These are phyloP conservation scores for Pseudogymnoascus destructans DNA, from an alignment of 2,329 filamentous ascomycete genomes.

Conservation along the genomic window DNA sequence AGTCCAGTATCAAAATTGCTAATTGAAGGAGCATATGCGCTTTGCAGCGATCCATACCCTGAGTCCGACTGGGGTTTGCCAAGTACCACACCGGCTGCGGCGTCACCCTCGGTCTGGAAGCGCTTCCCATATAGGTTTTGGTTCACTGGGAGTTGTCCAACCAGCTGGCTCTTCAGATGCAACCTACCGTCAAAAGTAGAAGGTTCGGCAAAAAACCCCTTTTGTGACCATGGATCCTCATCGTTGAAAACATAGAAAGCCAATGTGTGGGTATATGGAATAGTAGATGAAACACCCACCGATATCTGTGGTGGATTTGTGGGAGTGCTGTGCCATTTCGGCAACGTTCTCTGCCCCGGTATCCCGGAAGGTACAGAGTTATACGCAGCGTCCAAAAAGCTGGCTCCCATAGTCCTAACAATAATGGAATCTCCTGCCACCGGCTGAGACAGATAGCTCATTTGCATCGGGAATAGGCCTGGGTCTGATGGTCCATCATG, in stretches of 20 bases:
- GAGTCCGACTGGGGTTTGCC: slow-evolving; percentile 24
- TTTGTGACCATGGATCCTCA: not conserved
- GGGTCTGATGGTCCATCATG: not conserved
- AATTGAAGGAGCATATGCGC: slow-evolving; percentile 24
- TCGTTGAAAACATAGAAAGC: not conserved
- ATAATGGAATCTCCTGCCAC: not conserved
- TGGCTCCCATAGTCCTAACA: not conserved
- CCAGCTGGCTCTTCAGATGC: not conserved
- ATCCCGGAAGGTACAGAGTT: not conserved
- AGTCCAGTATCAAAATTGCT: slow-evolving; percentile 23
- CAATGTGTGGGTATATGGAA: not conserved
- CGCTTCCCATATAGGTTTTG: not conserved
- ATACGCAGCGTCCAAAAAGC: not conserved
- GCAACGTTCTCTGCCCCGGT: not conserved
- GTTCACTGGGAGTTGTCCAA: not conserved
- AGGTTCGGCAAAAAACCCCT: not conserved
- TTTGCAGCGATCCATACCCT: slow-evolving; percentile 26
- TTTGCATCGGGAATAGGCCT: not conserved
- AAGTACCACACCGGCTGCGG: slow-evolving; percentile 18
- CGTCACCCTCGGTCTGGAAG: not conserved
- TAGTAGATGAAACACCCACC: slow-evolving; percentile 3
- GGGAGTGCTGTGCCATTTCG: not conserved
- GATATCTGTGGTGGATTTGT: not conserved
- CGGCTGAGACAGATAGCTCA: not conserved
- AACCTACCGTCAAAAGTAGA: not conserved